Conservation (phyloP, 495 filamentous ascomycete species). For the Hypoxylon cercidicola region DNA sequence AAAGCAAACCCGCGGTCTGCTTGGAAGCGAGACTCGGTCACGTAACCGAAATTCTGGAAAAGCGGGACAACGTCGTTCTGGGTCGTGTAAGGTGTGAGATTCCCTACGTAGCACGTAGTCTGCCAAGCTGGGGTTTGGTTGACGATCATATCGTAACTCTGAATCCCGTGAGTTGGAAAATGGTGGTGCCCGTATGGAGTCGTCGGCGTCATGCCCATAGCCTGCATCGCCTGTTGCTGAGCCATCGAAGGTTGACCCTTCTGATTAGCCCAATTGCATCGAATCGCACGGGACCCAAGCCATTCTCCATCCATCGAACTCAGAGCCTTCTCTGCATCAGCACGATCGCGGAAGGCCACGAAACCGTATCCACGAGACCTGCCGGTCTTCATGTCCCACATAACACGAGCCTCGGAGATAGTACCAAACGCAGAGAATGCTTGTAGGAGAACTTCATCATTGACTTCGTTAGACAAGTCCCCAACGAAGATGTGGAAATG, state of each 20-base stretch:
- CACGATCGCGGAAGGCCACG: conserved; percentile 94
- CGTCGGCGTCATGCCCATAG: conserved; percentile 98
- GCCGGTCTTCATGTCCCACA: conserved; percentile 99
- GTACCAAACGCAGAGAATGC: conserved; percentile 97
- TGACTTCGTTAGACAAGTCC: conserved; percentile 98
- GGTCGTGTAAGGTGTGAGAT: conserved; percentile 96
- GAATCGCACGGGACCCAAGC: conserved; percentile 97
- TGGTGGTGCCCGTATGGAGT: conserved; percentile 97
- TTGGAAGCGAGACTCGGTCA: conserved; percentile 96
- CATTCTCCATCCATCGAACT: conserved; percentile 99
- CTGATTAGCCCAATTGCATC: conserved; percentile 99
- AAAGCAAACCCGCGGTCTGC: conserved; percentile 98
- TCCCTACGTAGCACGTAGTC: conserved; percentile 98
- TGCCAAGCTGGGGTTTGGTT: conserved; percentile 98
- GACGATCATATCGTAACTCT: conserved; percentile 98
- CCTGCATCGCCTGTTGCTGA: conserved; percentile 95
- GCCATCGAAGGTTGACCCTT: conserved; percentile 98
- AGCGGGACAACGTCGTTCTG: conserved; percentile 94
- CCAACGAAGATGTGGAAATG: conserved; percentile 99
- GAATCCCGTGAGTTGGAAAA: conserved; percentile 95
- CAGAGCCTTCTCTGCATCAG: conserved; percentile 94
- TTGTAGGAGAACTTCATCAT: conserved; percentile 93
- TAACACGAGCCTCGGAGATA: conserved; percentile 98
- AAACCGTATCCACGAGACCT: conserved; percentile 98
- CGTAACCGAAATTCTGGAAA: conserved; percentile 98